Evolutionary conservation across 495 filamentous ascomycete genomes (phyloP).

Genomic region (Tuber aestivum): DNA sequence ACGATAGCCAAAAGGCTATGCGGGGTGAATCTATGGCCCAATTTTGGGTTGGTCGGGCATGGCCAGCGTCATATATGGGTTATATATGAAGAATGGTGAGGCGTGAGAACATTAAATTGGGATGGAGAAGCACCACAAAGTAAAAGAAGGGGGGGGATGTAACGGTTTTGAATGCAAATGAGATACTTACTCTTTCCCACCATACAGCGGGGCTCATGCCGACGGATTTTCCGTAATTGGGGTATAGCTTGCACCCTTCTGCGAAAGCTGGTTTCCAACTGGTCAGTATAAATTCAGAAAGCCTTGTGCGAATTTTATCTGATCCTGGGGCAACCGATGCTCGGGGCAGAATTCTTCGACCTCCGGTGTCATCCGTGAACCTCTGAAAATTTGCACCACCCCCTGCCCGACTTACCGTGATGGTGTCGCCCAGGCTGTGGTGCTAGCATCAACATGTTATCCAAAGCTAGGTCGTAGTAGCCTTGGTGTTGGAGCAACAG

Average conservation of each 20-base stretch:
- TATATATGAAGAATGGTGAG: background rate
- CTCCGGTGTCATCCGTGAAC: background rate
- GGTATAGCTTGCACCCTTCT: constrained; percentile 48
- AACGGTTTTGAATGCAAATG: constrained; percentile 7
- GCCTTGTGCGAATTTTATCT: background rate
- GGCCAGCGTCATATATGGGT: background rate
- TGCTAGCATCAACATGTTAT: background rate
- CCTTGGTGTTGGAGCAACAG: background rate
- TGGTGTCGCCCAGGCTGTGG: background rate
- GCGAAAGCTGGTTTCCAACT: constrained; percentile 48
- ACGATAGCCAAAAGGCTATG: background rate
- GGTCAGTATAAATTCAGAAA: constrained; percentile 5
- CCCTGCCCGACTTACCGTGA: background rate
- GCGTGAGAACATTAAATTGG: background rate
- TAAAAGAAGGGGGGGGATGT: background rate
- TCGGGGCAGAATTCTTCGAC: background rate
- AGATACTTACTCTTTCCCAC: constrained; percentile 60
- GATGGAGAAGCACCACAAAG: background rate
- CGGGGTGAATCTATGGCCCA: background rate
- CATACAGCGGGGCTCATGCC: constrained; percentile 57
- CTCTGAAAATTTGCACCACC: background rate
- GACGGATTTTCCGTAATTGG: constrained; percentile 62
- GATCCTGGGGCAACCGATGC: background rate
- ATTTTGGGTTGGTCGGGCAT: background rate
- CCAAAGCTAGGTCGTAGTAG: background rate